Percentiles rank a stretch among this genome's conserved stretches.
These are phyloP conservation scores for Talaromyces sp. DNA, from an alignment of 2,329 filamentous ascomycete genomes.

Conservation along the genomic window DNA sequence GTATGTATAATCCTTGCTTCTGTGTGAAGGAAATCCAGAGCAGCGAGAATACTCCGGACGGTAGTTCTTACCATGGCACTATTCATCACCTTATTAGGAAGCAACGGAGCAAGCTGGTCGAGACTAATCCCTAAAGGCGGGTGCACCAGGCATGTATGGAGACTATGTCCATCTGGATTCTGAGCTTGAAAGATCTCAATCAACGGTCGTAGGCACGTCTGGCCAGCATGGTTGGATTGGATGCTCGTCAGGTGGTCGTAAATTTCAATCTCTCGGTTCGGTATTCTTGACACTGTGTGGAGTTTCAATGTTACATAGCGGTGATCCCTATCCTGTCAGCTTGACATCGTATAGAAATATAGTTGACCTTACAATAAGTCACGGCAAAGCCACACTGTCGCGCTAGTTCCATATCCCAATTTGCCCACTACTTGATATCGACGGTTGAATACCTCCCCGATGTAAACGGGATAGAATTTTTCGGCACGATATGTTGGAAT, in stretches of 20 bases:
- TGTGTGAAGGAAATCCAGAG: conserved; percentile 47
- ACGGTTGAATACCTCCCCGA: conserved; percentile 30
- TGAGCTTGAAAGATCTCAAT: not conserved
- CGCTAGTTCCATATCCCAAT: conserved; percentile 36
- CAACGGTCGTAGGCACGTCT: conserved; percentile 21
- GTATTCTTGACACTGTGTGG: conserved; percentile 15
- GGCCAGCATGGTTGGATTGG: conserved; percentile 28
- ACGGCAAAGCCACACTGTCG: conserved; percentile 37
- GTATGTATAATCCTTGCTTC: conserved; percentile 46
- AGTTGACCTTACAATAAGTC: conserved; percentile 17
- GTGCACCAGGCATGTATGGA: conserved; percentile 38
- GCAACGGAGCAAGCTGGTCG: conserved; percentile 38
- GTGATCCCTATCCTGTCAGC: not conserved
- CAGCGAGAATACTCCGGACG: conserved; percentile 43
- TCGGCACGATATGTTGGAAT: not conserved
- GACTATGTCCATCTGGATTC: not conserved
- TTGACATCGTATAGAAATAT: no score
- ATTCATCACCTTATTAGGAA: conserved; percentile 23
- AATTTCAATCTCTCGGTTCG: conserved; percentile 37
- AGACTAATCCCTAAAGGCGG: conserved; percentile 46
- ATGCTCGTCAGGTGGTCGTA: conserved; percentile 39
- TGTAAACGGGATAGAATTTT: conserved; percentile 27
- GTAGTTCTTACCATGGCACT: conserved; percentile 35
- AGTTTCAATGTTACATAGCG: conserved; percentile 30
- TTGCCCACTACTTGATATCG: conserved; percentile 37